Conservation (phyloP, 345 rosid species). For the Psidium friedrichsthalianum region DNA sequence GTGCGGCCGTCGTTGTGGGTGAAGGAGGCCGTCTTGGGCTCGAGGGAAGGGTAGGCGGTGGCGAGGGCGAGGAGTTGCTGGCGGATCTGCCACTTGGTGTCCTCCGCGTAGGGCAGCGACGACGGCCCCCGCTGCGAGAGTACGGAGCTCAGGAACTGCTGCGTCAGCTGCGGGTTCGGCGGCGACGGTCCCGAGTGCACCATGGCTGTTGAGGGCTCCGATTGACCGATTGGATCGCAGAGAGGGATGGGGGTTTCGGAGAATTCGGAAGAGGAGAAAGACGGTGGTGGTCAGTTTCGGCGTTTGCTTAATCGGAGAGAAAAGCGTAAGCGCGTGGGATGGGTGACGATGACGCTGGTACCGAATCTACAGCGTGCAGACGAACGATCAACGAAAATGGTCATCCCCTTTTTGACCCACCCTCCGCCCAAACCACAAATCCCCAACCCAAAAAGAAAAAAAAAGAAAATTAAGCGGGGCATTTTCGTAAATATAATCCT, state of each 20-base stretch:
- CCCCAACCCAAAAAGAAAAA: no score
- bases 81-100: slow-evolving; percentile 80
- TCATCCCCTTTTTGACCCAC: not conserved
- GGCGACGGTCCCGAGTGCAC: slow-evolving; percentile 2
- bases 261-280: not conserved
- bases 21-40: slow-evolving; percentile 76
- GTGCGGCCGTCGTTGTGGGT: slow-evolving; percentile 97
- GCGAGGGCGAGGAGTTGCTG: slow-evolving; percentile 67
- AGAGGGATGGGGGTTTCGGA: not conserved
- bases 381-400: not conserved
- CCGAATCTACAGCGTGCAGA: accelerated
- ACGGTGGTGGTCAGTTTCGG: not conserved
- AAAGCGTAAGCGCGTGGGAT: not conserved
- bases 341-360: not conserved
- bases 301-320: not conserved
- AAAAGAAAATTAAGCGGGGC: no score
- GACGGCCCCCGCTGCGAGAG: slow-evolving; percentile 84
- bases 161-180: slow-evolving; percentile 41
- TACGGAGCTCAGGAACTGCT: slow-evolving; percentile 68
- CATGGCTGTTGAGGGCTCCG: not conserved
- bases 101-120: slow-evolving; percentile 67
- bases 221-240: not conserved
- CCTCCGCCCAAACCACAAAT: no score
- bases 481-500: no score
- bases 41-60: slow-evolving; percentile 51